Percentiles rank a stretch among this genome's conserved stretches.
These are phyloP conservation scores for Madurella mycetomatis DNA, from an alignment of 2,329 filamentous ascomycete species.

Conservation along the genomic window DNA sequence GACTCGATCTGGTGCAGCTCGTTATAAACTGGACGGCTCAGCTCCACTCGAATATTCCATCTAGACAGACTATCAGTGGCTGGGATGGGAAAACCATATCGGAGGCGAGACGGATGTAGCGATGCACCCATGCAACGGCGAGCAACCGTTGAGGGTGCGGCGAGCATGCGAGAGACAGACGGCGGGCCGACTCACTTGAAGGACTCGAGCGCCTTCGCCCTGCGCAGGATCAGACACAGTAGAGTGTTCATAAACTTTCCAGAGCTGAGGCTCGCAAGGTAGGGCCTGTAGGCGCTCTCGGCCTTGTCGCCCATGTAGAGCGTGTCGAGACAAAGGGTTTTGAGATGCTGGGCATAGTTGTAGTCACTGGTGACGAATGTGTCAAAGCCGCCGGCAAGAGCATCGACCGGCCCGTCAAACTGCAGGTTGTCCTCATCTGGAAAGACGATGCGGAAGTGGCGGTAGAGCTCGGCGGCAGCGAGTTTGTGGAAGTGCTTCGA, in stretches of 20 bases:
- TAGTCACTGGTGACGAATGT: slow-evolving; percentile 61
- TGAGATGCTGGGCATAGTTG: slow-evolving; percentile 56
- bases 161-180: background rate
- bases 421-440: slow-evolving; percentile 53
- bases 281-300: slow-evolving; percentile 51
- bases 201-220: slow-evolving; percentile 50
- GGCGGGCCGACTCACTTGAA: slow-evolving; percentile 46
- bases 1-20: slow-evolving; percentile 50
- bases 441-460: slow-evolving; percentile 57
- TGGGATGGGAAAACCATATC: background rate
- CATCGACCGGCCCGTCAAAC: slow-evolving; percentile 52
- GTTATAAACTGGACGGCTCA: slow-evolving; percentile 54
- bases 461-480: slow-evolving; percentile 55
- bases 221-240: slow-evolving; percentile 52
- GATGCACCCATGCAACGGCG: background rate
- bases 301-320: slow-evolving; percentile 48
- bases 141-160: slow-evolving; percentile 1
- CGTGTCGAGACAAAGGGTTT: slow-evolving; percentile 53
- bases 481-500: slow-evolving; percentile 55
- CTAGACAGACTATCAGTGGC: slow-evolving; percentile 30
- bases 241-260: slow-evolving; percentile 63
- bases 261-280: slow-evolving; percentile 51
- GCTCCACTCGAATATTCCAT: slow-evolving; percentile 62
- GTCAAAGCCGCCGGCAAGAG: slow-evolving; percentile 54
- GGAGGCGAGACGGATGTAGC: background rate